These are phyloP conservation scores for Talaromyces ruber DNA, from an alignment of 495 filamentous ascomycete species.

Conservation along the genomic window DNA sequence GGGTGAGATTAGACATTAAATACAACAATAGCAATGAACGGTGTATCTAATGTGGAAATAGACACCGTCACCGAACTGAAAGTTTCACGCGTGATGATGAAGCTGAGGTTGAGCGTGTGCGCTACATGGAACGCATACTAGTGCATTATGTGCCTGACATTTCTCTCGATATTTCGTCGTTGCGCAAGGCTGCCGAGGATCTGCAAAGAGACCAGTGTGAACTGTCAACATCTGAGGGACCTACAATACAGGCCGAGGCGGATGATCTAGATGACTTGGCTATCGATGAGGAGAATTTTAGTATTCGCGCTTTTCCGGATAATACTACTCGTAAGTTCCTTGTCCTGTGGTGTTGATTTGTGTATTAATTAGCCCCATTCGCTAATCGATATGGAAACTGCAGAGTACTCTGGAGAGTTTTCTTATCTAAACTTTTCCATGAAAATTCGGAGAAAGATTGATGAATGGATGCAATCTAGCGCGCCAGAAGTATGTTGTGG, in stretches of 20 bases:
- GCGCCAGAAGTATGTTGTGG: slow-evolving; percentile 28
- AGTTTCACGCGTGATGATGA: slow-evolving; percentile 32
- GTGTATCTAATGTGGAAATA: slow-evolving; percentile 9
- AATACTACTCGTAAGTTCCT: slow-evolving; percentile 34
- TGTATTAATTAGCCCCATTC: neutral
- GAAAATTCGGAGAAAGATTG: slow-evolving; percentile 40
- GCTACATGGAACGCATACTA: slow-evolving; percentile 35
- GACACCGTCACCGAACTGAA: slow-evolving; percentile 27
- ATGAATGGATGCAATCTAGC: slow-evolving; percentile 38
- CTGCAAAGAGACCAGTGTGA: slow-evolving; percentile 28
- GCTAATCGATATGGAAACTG: neutral
- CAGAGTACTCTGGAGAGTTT: slow-evolving; percentile 46
- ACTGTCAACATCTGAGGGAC: slow-evolving; percentile 23
- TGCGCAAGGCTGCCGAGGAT: slow-evolving; percentile 32
- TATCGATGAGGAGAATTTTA: slow-evolving; percentile 38
- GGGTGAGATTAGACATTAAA: neutral
- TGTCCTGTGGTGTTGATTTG: neutral
- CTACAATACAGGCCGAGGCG: slow-evolving; percentile 23
- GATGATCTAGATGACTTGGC: slow-evolving; percentile 36
- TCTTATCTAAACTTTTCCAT: slow-evolving; percentile 43
- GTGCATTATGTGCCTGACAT: slow-evolving; percentile 35
- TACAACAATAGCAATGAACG: neutral
- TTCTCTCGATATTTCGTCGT: slow-evolving; percentile 33
- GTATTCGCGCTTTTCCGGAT: slow-evolving; percentile 36
- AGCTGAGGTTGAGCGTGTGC: slow-evolving; percentile 34